These are phyloP conservation scores for Phytophthora pini DNA, from an alignment of 352 stramenopile genomes.

Conservation along the genomic window DNA sequence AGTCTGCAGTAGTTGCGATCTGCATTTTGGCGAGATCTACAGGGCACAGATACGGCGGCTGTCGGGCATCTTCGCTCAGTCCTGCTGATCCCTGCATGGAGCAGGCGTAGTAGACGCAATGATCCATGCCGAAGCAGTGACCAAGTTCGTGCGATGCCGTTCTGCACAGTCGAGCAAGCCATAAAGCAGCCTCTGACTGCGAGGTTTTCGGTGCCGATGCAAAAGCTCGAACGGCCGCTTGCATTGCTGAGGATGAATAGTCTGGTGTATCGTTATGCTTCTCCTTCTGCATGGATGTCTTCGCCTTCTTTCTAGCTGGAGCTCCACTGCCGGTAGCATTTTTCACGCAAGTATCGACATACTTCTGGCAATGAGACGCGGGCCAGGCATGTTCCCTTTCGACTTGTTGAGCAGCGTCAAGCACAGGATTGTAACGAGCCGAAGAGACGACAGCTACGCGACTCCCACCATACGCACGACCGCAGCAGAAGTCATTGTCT, in stretches of 20 bases:
- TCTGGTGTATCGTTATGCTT: neutral
- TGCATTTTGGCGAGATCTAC: constrained; percentile 29
- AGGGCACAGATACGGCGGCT: constrained; percentile 30
- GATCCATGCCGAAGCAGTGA: constrained; percentile 34
- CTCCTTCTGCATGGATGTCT: neutral
- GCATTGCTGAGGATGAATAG: constrained; percentile 6
- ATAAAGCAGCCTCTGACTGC: constrained; percentile 18
- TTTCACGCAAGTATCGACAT: constrained; percentile 20
- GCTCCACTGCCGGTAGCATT: neutral
- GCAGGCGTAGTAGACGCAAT: constrained; percentile 34
- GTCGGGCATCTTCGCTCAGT: constrained; percentile 27
- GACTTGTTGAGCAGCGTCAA: constrained; percentile 18
- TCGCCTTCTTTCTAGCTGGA: constrained; percentile 18
- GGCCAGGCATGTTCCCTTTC: constrained; percentile 33
- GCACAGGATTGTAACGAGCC: constrained; percentile 23
- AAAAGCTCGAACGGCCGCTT: constrained; percentile 19
- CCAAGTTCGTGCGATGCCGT: constrained; percentile 32
- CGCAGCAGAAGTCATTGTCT: constrained; percentile 33
- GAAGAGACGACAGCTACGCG: constrained; percentile 30
- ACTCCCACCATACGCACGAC: constrained; percentile 28
- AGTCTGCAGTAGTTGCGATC: constrained; percentile 17
- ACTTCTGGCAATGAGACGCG: constrained; percentile 23
- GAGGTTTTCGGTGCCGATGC: constrained; percentile 6
- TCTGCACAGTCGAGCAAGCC: constrained; percentile 27
- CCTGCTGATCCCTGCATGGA: constrained; percentile 32